Base-by-base conservation (phyloP, 2,329 filamentous ascomycete species). In the Aspergillus hiratsukae region DNA sequence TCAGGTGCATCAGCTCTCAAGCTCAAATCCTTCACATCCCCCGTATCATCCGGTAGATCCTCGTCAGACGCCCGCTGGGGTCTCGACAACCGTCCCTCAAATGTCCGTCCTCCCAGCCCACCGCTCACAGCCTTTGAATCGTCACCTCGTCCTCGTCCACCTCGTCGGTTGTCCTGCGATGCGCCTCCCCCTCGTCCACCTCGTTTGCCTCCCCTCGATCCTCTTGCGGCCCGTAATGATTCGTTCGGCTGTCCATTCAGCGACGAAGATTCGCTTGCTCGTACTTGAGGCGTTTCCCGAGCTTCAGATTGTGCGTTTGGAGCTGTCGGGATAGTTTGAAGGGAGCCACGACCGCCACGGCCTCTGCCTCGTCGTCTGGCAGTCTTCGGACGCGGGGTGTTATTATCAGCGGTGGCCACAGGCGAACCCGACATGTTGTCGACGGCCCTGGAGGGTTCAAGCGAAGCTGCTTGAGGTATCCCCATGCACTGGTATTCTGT, bases 1-100 rank as follows among this genome's bases (percentile, higher is more conserved):
- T 63, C 70, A n/a, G 74, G 72, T 21, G 75, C 76, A 68, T 76
- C 70, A 11, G 71, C 69, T 48, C 73, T 67, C 41, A 76, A 61
- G 29, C 57, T 58, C 6, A 61, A 52, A 19, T 62, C 63, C 17
- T 58, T 58, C 11, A 14, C 11, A 25, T 65, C 58, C 3, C 40
- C 61, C 27, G 35, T 51, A 10, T 51, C 25, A 5, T 55, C 59
- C 37, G 50, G 41, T 31, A n/a, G 35, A 25, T 54, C 49, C 23
- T 59, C 64, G 50, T 58, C 62, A 19, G 59, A 52, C 28, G 55
- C 51, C 46, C 65, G 63, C 4, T 63, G 64, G 11, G 64, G 56
- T n/a, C 66, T 64, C 8, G 73, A 78, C 55, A 79, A 69, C 50
- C 75, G 72, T 17, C 75, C 76, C 23, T 74, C 73, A 63, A 80